Evolutionary conservation across 2,329 filamentous ascomycete species (phyloP).

Genomic region (Sphaerostilbella broomeana): DNA sequence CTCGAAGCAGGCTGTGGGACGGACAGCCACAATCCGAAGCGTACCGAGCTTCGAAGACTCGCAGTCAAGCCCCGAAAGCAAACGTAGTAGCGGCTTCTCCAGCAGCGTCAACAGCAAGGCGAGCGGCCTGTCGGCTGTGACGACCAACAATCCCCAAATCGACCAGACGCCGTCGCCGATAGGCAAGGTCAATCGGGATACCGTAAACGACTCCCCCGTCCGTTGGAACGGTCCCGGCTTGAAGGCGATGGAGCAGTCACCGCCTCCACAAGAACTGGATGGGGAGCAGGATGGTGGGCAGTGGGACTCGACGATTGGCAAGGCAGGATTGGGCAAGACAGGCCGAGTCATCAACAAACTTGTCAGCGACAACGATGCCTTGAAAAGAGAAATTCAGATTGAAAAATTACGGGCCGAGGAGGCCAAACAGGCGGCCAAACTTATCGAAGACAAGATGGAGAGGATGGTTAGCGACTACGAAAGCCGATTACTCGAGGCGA

Average conservation of each 20-base stretch:
- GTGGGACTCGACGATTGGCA: conserved; percentile 64
- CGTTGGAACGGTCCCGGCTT: conserved; percentile 28
- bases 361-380: conserved; percentile 70
- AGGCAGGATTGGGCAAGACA: conserved; percentile 66
- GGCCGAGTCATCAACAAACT: conserved; percentile 75
- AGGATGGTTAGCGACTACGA: conserved; percentile 63
- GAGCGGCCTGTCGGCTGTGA: conserved; percentile 40
- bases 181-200: conserved; percentile 29
- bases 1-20: conserved; percentile 27
- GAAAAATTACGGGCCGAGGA: conserved; percentile 62
- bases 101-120: conserved; percentile 50
- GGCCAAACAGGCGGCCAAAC: conserved; percentile 58
- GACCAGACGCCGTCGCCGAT: conserved; percentile 27
- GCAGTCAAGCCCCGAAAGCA: conserved; percentile 39
- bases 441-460: conserved; percentile 67
- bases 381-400: conserved; percentile 66
- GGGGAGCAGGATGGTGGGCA: conserved; percentile 29
- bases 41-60: conserved; percentile 49
- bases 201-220: conserved; percentile 21
- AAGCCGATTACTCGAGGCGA: conserved; percentile 60
- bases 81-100: conserved; percentile 49
- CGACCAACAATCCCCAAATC: conserved; percentile 24
- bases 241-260: conserved; percentile 26
- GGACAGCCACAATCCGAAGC: conserved; percentile 47
- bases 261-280: conserved; percentile 25